Evolutionary conservation across 176 grass and related monocot species (phyloP).

Genomic region (Aegilops umbellulata): DNA sequence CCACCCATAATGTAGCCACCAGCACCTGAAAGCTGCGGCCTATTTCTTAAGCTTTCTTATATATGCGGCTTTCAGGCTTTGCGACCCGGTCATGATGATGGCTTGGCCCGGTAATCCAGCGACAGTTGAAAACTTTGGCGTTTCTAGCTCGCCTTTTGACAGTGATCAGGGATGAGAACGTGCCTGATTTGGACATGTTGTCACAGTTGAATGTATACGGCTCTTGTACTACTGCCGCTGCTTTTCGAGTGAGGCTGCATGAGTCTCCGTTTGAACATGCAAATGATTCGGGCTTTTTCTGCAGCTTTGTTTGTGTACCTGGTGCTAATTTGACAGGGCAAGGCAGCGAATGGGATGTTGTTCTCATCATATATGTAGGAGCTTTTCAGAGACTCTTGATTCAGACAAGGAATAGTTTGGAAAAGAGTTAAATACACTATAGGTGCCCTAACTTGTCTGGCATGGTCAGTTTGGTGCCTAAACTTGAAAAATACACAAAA

Average conservation of each 20-base stretch:
- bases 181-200: constrained; percentile 10
- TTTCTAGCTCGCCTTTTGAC: constrained; percentile 45
- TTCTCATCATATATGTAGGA: not conserved
- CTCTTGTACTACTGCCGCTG: not conserved
- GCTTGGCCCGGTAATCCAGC: constrained; percentile 14
- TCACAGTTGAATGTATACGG: constrained; percentile 24
- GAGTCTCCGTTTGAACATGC: constrained; percentile 43
- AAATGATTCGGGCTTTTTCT: constrained; percentile 21
- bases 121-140: constrained; percentile 39
- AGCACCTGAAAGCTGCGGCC: constrained; percentile 30
- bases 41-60: not conserved
- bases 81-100: constrained; percentile 44
- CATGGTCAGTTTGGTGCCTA: too few relatives aligned
- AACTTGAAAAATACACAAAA: too few relatives aligned
- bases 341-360: not conserved
- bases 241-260: not conserved
- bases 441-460: too few relatives aligned
- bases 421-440: too few relatives aligned
- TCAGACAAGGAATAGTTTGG: constrained; percentile 6
- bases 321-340: not conserved
- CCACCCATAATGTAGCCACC: constrained; percentile 41
- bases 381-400: constrained; percentile 31
- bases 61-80: constrained; percentile 13
- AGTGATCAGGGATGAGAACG: constrained; percentile 10
- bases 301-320: not conserved